Base-by-base conservation (phyloP, 2,329 filamentous ascomycete species). In the Fusarium nematophilum region DNA sequence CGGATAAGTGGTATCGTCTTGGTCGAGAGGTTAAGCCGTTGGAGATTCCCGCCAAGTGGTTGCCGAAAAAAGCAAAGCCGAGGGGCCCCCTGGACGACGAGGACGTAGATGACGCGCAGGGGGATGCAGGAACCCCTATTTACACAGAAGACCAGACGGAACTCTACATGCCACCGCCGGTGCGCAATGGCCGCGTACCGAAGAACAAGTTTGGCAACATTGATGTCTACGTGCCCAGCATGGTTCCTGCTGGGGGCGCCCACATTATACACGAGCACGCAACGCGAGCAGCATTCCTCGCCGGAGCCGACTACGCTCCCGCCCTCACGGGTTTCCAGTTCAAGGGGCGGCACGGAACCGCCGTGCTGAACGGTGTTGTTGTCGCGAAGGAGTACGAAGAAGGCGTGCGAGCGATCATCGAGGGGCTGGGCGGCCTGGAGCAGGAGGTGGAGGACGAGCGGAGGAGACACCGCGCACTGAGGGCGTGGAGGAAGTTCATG, bases 201-300 rank as follows among this genome's bases (percentile, higher is more conserved):
- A 94, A 92, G 76, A 99, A 99, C 71, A 88, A 90, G 14, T 99
- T 92, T 73, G 93, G 93, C 9, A 99, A 99, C 70, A 89, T 98
- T 55, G 95, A 98, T 69, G 85, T 96, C 31, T 98, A 94, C 72
- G 93, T 97, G 9, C 89, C 92, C 0, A 92, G 87, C 59, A 98
- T 99, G 95, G 82, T 98, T 1, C 95, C 95, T 0, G 76, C 78
- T 33, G 94, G 95, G 0, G 93, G 91, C 2, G 83, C 87, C 2
- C 92, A 98, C 72, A 79, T 98, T 18, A 68, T 75, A 6, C 76
- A 82, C 53, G 77, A 83, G 39, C 69, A 89, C 44, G 89, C 91
- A 1, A 80, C 85, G 2, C 84, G 85, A 44, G 94, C 94, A 2
- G 92, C 93, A 1, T 86, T 84, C 52, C 77, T 93, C 2, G 75